phyloP scores from a whole-genome alignment of 1,139 yeast genomes.

The Candida sp. region DNA sequence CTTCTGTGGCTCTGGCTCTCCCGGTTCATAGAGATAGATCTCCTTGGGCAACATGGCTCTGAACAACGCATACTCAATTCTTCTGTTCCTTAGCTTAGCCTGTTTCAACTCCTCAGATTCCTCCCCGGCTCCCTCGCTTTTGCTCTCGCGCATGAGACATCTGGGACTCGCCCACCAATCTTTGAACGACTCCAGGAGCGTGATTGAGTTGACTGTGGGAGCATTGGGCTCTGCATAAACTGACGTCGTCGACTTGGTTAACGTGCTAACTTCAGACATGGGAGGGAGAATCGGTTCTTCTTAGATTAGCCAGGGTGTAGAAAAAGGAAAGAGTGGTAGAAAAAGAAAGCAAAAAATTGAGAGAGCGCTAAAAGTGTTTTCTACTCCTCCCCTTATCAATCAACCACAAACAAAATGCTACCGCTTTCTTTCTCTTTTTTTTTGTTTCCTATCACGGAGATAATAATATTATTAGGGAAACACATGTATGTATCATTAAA shows the following conservation, averaged over 20 bases:
- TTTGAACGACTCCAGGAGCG: constrained; percentile 29
- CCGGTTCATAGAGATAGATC: constrained; percentile 26
- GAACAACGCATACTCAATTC: constrained; percentile 40
- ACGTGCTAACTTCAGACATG: not conserved
- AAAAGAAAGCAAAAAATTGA: not conserved
- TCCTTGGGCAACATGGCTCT: constrained; percentile 37
- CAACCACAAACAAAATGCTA: no score
- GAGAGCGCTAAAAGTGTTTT: no score
- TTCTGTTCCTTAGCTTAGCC: constrained; percentile 29
- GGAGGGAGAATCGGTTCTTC: no score
- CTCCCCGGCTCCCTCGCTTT: not conserved
- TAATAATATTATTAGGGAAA: not conserved
- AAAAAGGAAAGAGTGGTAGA: not conserved
- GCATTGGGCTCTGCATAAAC: not conserved
- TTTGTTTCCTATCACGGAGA: not conserved
- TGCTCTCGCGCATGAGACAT: constrained; percentile 3
- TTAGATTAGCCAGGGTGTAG: not conserved
- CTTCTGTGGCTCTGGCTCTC: constrained; percentile 6
- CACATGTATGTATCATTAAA: not conserved
- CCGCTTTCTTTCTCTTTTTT: not conserved
- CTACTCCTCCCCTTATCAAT: not conserved
- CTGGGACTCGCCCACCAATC: constrained; percentile 42
- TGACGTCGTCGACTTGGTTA: constrained; percentile 1
- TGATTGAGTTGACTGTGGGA: constrained; percentile 22
- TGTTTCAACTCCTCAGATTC: constrained; percentile 20